Evolutionary conservation across 2,329 filamentous ascomycete species (phyloP).

Genomic region (Tolypocladium inflatum): DNA sequence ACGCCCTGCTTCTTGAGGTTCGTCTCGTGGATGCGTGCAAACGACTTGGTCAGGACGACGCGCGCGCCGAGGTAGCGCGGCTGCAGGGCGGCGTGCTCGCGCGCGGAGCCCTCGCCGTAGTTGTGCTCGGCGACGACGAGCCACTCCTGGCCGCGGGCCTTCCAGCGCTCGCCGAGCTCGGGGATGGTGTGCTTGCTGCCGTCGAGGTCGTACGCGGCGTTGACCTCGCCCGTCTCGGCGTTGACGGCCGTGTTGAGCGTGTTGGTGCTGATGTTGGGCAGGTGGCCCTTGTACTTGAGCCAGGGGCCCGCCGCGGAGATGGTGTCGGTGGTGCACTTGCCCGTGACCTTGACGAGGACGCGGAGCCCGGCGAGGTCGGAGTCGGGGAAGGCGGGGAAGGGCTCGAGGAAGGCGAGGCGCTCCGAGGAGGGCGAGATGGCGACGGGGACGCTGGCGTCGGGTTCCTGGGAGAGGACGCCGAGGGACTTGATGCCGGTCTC

Average conservation of each 20-base stretch:
- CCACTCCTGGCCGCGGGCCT: slow-evolving; percentile 66
- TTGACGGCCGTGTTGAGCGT: slow-evolving; percentile 94
- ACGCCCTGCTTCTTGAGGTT: slow-evolving; percentile 97
- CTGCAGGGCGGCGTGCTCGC: slow-evolving; percentile 84
- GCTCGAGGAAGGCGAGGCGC: slow-evolving; percentile 82
- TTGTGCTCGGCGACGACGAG: slow-evolving; percentile 96
- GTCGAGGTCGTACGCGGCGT: slow-evolving; percentile 80
- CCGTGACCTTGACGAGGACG: slow-evolving; percentile 91
- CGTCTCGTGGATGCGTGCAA: slow-evolving; percentile 89
- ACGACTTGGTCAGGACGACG: slow-evolving; percentile 76
- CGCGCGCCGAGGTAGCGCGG: slow-evolving; percentile 83
- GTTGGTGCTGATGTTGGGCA: slow-evolving; percentile 96
- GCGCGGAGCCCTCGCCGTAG: slow-evolving; percentile 84
- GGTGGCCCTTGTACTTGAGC: slow-evolving; percentile 98
- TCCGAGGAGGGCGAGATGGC: slow-evolving; percentile 80
- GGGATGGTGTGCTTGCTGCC: slow-evolving; percentile 71
- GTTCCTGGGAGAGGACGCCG: slow-evolving; percentile 59
- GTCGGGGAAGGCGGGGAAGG: slow-evolving; percentile 75
- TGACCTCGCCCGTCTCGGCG: slow-evolving; percentile 85
- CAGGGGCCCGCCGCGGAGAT: slow-evolving; percentile 95
- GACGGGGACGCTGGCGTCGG: slow-evolving; percentile 62
- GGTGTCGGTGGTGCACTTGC: slow-evolving; percentile 97
- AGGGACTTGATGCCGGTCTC: slow-evolving; percentile 68
- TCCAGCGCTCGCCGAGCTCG: slow-evolving; percentile 79
- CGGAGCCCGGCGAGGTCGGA: slow-evolving; percentile 67